Conservation (phyloP, 371 early-diverging fungal genomes). For the Apophysomyces ossiformis region DNA sequence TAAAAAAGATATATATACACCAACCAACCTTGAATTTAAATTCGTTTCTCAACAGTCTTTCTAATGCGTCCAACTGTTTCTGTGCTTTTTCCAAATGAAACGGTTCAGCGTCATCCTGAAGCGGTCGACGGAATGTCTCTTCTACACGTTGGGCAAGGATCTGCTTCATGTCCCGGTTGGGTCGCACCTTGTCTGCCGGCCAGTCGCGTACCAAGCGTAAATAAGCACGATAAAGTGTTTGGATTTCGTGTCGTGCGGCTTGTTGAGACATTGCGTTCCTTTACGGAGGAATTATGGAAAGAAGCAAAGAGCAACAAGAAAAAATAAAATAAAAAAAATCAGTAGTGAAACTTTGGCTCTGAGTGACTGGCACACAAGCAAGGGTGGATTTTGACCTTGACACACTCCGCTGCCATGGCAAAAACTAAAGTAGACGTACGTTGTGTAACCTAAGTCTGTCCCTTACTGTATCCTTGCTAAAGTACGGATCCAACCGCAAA, state of each 20-base stretch:
- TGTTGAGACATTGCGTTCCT: neutral
- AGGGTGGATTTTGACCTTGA: too few relatives aligned
- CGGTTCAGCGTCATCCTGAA: constrained; percentile 29
- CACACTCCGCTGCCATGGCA: neutral
- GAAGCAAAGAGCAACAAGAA: neutral
- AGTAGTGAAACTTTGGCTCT: neutral
- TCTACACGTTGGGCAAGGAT: constrained; percentile 56
- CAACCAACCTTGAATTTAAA: constrained; percentile 56
- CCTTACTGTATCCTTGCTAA: neutral
- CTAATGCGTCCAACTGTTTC: constrained; percentile 52
- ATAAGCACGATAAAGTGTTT: constrained; percentile 57
- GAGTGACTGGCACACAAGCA: too few relatives aligned
- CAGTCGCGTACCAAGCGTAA: constrained; percentile 58
- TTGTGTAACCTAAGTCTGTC: neutral
- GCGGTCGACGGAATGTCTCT: constrained; percentile 52
- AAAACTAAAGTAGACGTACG: neutral
- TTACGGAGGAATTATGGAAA: too few relatives aligned
- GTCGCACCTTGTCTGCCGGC: constrained; percentile 65
- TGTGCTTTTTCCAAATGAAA: constrained; percentile 48
- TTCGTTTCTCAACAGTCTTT: constrained; percentile 55
- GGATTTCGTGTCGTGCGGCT: constrained; percentile 37
- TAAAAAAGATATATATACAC: neutral
- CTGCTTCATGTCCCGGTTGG: constrained; percentile 63
- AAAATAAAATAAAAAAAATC: neutral
- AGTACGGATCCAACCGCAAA: neutral